phyloP scores from a whole-genome alignment of 148 eudicot genomes.

The Arctostaphylos glauca region DNA sequence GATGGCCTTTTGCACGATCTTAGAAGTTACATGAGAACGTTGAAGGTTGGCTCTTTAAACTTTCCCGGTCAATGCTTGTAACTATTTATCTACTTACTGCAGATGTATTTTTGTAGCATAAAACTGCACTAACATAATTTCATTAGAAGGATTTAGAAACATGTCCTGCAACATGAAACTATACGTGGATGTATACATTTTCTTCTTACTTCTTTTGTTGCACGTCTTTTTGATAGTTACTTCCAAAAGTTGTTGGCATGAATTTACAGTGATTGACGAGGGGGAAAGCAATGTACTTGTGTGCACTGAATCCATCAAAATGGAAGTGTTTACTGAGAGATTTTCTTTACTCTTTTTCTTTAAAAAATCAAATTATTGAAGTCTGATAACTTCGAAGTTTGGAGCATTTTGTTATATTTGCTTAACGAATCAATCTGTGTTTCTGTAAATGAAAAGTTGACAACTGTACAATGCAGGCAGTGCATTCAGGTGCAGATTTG shows the following conservation, averaged over 20 bases:
- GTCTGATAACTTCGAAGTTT: neutral
- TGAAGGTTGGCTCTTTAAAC: constrained; percentile 58
- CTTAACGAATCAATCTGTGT: neutral
- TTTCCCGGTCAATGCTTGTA: neutral
- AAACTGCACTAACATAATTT: neutral
- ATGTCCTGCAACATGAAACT: neutral
- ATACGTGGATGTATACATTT: constrained; percentile 1
- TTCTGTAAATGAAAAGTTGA: constrained; percentile 1
- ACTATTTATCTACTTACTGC: neutral
- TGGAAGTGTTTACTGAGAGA: neutral
- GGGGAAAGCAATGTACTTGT: neutral
- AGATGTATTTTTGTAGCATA: neutral
- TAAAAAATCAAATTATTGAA: neutral
- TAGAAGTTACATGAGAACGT: constrained; percentile 84
- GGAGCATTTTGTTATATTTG: neutral
- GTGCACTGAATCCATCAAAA: neutral
- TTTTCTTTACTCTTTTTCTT: neutral
- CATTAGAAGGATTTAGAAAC: neutral
- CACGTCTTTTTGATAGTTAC: neutral
- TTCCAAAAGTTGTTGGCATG: neutral
- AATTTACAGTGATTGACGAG: neutral
- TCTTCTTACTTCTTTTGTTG: neutral
- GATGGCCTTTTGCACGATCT: constrained; percentile 95
- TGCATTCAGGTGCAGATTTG: constrained; percentile 99
- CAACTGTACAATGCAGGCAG: constrained; percentile 55